Base-by-base conservation (phyloP, 495 filamentous ascomycete species). In the Lophiotrema nucula region DNA sequence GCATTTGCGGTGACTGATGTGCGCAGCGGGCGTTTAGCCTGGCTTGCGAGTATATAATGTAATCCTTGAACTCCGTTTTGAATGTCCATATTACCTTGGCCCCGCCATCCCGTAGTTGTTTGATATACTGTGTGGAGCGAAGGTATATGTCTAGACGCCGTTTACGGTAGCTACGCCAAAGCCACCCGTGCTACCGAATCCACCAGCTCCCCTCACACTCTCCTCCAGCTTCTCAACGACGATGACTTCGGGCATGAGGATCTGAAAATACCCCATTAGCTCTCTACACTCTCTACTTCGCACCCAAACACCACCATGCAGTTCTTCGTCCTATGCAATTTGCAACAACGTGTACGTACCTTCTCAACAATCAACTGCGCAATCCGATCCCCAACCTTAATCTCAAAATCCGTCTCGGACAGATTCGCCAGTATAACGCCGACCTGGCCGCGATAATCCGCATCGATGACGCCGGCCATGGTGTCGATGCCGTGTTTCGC, bases 351-450 rank as follows among this genome's bases (percentile, higher is more conserved):
- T 6, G 19, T 13, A 51, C 55, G 15, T 47, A 59, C 56, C 46
- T 61, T 79, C 79, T 98, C 93, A 42, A 98, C 73, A 57, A 98
- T 84, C 63, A 98, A 79, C 79, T 98, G 93, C 52, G 93, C 93
- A 66, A 97, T 75, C 35, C 93, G 83, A 69, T 98, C 92, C 21
- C 92, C 92, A 67, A 83, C 84, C 72, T 85, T 85, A 58, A 98
- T 79, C 47, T 79, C 76, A 66, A 93, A 97, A 66, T 96, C 92
- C 18, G 73, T 76, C 13, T 93, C 91, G 13, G 78, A 78, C 73
- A 95, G 87, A 77, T 98, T 98, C 69, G 97, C 96, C 35, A 98
- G 80, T 64, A 98, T 77, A 19, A 98, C 87, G 78, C 91, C 95
- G 60, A 98, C 86, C 58, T 87, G 88, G 16, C 93, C 93, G 22